Conservation (phyloP, 2,329 filamentous ascomycete genomes). For the Exophiala bonariae region DNA sequence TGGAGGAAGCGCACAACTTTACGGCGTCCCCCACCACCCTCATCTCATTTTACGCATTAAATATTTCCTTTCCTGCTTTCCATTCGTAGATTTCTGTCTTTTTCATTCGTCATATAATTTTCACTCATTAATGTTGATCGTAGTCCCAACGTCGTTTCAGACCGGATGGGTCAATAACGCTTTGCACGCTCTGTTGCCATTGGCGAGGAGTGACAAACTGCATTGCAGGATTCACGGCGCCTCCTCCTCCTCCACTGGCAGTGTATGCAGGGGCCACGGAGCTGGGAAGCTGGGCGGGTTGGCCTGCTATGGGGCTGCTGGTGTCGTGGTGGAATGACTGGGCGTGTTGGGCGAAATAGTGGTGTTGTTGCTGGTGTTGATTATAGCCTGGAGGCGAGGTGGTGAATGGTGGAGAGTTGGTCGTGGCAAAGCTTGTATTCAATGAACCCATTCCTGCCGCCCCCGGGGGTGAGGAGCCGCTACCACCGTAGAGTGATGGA, state of each 20-base stretch:
- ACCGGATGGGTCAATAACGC: conserved; percentile 47
- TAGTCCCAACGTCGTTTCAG: conserved; percentile 47
- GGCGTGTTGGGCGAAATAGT: conserved; percentile 18
- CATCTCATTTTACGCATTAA: too few species aligned
- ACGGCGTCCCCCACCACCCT: too few species aligned
- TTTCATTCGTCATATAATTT: too few species aligned
- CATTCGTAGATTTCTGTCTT: too few species aligned
- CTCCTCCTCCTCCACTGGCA: neutral
- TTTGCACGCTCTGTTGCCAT: conserved; percentile 50
- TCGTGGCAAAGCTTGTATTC: conserved; percentile 28
- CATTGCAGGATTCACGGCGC: conserved; percentile 10
- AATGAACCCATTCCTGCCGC: conserved; percentile 28
- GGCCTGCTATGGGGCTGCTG: conserved; percentile 15
- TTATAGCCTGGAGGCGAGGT: conserved; percentile 7
- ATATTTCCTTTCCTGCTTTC: too few species aligned
- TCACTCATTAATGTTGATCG: conserved; percentile 18
- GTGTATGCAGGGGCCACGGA: conserved; percentile 5
- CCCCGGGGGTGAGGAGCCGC: conserved; percentile 20
- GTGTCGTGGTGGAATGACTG: conserved; percentile 14
- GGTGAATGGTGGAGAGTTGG: conserved; percentile 15
- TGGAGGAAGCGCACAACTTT: too few species aligned
- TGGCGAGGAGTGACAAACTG: conserved; percentile 44
- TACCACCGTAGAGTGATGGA: conserved; percentile 22
- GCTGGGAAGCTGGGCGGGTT: conserved; percentile 21
- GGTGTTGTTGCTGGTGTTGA: conserved; percentile 29